Evolutionary conservation across 2,329 filamentous ascomycete genomes (phyloP).

Genomic region (Cladophialophora yegresii): DNA sequence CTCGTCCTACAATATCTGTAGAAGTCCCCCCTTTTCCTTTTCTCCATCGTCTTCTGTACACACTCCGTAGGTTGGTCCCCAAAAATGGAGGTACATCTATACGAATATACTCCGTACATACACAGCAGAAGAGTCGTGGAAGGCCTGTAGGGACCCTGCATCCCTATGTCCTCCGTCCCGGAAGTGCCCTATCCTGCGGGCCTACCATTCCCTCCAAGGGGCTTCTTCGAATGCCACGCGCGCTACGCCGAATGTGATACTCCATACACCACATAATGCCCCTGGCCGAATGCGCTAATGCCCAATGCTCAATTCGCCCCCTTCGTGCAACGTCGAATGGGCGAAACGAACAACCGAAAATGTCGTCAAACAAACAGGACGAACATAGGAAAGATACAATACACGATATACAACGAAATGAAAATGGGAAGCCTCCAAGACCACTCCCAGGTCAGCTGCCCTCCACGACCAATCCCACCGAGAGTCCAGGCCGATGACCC

Average conservation of each 20-base stretch:
- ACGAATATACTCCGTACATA: not conserved
- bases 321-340: not conserved
- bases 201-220: too few species aligned
- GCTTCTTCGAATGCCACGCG: not conserved
- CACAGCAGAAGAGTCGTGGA: not conserved
- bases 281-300: not conserved
- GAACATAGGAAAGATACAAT: not conserved
- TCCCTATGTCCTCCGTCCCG: not conserved
- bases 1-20: too few species aligned
- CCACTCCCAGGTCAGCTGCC: constrained; percentile 15
- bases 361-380: not conserved
- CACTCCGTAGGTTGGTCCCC: too few species aligned
- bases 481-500: constrained; percentile 32
- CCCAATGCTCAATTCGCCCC: not conserved
- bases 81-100: not conserved
- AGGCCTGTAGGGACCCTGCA: not conserved
- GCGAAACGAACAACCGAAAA: not conserved
- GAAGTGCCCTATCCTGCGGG: too few species aligned
- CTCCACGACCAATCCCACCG: constrained; percentile 32
- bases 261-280: not conserved
- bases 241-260: not conserved
- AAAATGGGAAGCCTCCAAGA: not conserved
- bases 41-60: too few species aligned
- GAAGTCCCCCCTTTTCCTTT: too few species aligned
- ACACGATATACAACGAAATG: not conserved